These are phyloP conservation scores for Cercophora newfieldiana DNA, from an alignment of 495 filamentous ascomycete species.

Conservation along the genomic window DNA sequence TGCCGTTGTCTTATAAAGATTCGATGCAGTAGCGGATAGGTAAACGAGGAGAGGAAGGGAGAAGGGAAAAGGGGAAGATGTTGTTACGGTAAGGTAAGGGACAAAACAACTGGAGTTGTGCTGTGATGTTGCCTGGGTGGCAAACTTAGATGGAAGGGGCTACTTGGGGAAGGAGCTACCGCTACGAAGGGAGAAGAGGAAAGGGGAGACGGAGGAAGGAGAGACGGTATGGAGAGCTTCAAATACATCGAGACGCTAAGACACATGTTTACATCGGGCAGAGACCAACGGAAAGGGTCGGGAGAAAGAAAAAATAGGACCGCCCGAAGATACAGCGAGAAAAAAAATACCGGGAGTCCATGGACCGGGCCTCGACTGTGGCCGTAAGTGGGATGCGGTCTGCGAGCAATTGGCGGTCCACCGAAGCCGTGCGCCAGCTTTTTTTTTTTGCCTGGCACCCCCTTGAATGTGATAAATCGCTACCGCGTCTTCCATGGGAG, in stretches of 20 bases:
- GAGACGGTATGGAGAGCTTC: conserved; percentile 3
- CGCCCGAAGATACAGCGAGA: conserved; percentile 1
- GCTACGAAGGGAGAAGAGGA: neutral
- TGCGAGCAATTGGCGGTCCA: conserved; percentile 8
- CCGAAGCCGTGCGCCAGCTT: neutral
- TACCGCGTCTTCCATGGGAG: neutral
- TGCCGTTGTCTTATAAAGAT: neutral
- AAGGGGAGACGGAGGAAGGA: neutral
- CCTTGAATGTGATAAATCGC: neutral
- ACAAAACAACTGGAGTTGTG: neutral
- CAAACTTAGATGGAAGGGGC: neutral
- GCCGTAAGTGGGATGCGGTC: neutral
- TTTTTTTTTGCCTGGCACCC: neutral
- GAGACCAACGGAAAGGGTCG: conserved; percentile 10
- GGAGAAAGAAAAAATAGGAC: conserved; percentile 10
- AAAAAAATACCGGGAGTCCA: neutral
- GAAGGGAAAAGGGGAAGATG: neutral
- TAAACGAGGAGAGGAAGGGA: neutral
- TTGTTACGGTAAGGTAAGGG: neutral
- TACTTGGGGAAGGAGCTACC: neutral
- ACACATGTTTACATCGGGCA: neutral
- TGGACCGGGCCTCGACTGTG: neutral
- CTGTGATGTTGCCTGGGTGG: neutral
- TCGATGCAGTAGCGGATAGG: neutral
- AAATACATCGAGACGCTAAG: conserved; percentile 9